These are phyloP conservation scores for Polyporus tsugae DNA, from an alignment of 1,284 basidiomycete genomes.

Conservation along the genomic window DNA sequence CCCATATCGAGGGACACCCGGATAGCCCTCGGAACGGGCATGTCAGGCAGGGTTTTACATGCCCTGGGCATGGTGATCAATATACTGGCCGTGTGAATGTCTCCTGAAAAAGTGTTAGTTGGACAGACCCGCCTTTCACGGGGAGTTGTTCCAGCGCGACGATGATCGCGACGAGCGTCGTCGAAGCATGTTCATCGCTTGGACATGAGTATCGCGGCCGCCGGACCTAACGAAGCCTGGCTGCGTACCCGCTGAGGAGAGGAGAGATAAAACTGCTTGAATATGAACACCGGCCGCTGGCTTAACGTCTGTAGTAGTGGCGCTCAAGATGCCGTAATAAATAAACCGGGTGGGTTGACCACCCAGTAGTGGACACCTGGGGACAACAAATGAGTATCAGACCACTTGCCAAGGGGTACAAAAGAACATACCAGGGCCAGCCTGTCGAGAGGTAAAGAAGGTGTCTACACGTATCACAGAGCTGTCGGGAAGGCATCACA, in stretches of 20 bases:
- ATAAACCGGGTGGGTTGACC: neutral
- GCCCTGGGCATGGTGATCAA: neutral
- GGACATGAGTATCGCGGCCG: neutral
- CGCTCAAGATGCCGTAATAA: conserved; percentile 12
- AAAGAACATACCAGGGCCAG: conserved; percentile 9
- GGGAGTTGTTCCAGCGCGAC: neutral
- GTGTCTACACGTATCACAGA: conserved; percentile 27
- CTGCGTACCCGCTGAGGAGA: neutral
- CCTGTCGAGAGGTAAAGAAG: conserved; percentile 15
- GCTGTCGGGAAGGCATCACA: conserved; percentile 31
- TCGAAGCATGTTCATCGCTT: neutral
- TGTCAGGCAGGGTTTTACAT: conserved; percentile 13
- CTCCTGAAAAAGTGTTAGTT: neutral
- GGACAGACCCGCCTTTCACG: conserved; percentile 10
- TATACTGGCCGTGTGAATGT: conserved; percentile 4
- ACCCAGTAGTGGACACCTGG: neutral
- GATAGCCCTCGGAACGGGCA: conserved; percentile 13
- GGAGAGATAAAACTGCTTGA: neutral
- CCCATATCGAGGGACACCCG: neutral
- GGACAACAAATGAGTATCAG: conserved; percentile 14
- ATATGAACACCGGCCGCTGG: neutral
- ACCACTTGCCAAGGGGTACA: neutral
- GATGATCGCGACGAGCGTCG: neutral
- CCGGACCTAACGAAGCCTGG: neutral
- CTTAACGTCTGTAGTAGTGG: neutral